These are phyloP conservation scores for Ophiostoma australiae DNA, from an alignment of 2,329 filamentous ascomycete genomes.

Conservation along the genomic window DNA sequence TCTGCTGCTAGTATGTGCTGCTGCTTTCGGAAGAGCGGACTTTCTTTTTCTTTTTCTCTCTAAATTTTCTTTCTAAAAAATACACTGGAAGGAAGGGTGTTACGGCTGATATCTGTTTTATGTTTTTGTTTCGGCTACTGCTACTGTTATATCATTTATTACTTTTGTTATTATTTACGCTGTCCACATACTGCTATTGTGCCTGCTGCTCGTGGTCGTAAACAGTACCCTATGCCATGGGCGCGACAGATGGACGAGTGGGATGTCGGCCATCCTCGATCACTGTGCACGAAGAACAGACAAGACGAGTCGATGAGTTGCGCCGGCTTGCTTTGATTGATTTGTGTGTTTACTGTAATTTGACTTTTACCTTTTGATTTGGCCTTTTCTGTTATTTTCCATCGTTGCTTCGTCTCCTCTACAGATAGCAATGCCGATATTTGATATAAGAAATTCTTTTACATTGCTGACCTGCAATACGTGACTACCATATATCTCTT, in stretches of 20 bases:
- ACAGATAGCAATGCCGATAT: neutral
- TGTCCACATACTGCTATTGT: no score
- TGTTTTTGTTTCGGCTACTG: no score
- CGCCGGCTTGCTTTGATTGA: neutral
- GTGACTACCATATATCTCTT: neutral
- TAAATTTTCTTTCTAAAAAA: no score
- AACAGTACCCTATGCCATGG: no score
- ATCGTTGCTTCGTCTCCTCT: neutral
- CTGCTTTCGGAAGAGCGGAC: neutral
- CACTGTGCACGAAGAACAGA: neutral
- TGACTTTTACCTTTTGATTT: neutral
- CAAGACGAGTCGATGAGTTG: neutral
- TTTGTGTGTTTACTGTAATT: neutral
- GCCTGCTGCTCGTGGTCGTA: no score
- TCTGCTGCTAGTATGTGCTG: neutral
- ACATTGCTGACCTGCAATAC: neutral
- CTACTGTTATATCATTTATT: neutral
- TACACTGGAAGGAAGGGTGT: neutral
- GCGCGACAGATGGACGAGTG: no score
- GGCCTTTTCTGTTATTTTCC: neutral
- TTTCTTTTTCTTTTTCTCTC: neutral
- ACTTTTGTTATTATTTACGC: neutral
- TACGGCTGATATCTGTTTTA: neutral
- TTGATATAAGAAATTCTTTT: neutral
- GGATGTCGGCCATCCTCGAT: neutral